These are phyloP conservation scores for Sonneratia caseolaris DNA, from an alignment of 345 rosid genomes.

Conservation along the genomic window DNA sequence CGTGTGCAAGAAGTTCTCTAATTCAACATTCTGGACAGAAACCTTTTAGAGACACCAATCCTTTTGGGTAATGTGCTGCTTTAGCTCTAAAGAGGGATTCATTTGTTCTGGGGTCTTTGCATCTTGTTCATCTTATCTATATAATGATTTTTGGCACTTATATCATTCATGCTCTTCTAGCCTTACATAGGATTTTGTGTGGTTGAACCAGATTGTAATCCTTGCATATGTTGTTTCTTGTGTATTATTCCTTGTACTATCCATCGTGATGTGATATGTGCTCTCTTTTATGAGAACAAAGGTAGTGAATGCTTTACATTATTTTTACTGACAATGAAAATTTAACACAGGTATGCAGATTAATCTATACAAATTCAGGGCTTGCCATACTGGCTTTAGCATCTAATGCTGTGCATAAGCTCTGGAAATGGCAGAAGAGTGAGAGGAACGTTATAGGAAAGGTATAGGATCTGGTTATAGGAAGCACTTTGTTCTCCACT, in stretches of 20 bases:
- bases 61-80: neutral
- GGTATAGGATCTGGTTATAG: slow-evolving; percentile 23
- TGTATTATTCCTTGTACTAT: neutral
- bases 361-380: slow-evolving; percentile 77
- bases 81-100: neutral
- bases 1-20: neutral
- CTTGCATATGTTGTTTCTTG: neutral
- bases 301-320: neutral
- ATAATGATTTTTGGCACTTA: neutral
- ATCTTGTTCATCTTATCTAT: neutral
- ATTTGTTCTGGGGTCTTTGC: neutral
- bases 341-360: slow-evolving; percentile 49
- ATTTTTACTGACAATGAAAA: slow-evolving; percentile 11
- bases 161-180: neutral
- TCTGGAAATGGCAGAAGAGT: slow-evolving; percentile 79
- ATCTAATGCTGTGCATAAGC: slow-evolving; percentile 78
- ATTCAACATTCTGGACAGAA: neutral
- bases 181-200: neutral
- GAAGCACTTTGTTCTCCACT: neutral
- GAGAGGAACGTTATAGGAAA: slow-evolving; percentile 36
- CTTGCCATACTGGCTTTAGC: slow-evolving; percentile 65
- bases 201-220: neutral
- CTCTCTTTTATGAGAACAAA: neutral
- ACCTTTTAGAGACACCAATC: neutral
- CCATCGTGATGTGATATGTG: neutral